Conservation (phyloP, 129 eudicot genomes). For the Pseudognaphalium luteoalbum region DNA sequence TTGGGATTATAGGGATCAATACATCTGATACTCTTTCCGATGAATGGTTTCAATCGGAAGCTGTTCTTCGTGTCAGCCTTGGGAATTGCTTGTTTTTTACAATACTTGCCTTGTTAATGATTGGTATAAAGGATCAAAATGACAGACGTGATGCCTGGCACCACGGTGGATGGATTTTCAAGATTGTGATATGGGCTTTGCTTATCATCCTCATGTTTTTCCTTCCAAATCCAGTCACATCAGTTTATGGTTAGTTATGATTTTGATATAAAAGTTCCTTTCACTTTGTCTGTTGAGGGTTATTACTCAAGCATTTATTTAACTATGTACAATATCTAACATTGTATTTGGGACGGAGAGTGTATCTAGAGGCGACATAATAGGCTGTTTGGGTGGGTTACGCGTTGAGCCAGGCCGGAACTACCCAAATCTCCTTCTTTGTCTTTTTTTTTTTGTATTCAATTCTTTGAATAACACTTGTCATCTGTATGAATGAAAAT, state of each 20-base stretch:
- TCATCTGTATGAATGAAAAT: background rate
- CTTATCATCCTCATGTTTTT: slow-evolving; percentile 78
- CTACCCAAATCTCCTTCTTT: background rate
- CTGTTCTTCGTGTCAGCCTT: slow-evolving; percentile 95
- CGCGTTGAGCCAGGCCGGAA: background rate
- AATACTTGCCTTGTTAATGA: slow-evolving; percentile 77
- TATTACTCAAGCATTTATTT: background rate
- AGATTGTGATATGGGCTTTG: slow-evolving; percentile 78
- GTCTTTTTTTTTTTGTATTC: too few relatives aligned
- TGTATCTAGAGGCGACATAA: background rate
- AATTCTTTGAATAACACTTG: background rate
- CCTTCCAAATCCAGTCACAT: slow-evolving; percentile 71
- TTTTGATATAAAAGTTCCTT: background rate
- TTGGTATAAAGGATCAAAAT: slow-evolving; percentile 92
- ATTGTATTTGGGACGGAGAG: background rate
- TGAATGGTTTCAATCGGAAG: slow-evolving; percentile 74
- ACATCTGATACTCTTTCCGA: slow-evolving; percentile 61
- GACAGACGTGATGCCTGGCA: slow-evolving; percentile 95
- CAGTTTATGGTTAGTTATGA: slow-evolving; percentile 68
- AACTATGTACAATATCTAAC: background rate
- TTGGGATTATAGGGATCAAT: slow-evolving; percentile 70
- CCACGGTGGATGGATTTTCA: slow-evolving; percentile 94
- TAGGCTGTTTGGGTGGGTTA: background rate
- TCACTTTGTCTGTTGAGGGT: background rate
- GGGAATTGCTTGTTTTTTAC: slow-evolving; percentile 89